Conservation (phyloP, 805 yeast genomes). For the Brettanomyces bruxellensis region DNA sequence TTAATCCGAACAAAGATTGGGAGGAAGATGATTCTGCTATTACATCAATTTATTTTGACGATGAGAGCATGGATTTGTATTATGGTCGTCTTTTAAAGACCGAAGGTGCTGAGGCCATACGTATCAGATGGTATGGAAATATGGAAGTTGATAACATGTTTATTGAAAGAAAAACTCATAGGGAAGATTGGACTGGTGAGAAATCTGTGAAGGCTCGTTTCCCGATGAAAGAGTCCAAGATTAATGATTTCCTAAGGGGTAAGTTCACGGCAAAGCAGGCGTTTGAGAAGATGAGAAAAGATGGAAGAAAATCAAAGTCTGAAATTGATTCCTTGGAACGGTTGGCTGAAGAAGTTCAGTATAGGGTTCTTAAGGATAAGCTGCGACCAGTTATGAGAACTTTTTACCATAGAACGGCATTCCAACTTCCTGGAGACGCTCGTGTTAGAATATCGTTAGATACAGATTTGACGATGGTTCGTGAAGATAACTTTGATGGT, state of each 20-base stretch:
- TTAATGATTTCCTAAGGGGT: conserved; percentile 78
- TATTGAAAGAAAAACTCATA: conserved; percentile 94
- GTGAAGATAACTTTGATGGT: conserved; percentile 97
- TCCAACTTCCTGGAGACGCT: conserved; percentile 98
- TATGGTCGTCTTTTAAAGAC: conserved; percentile 91
- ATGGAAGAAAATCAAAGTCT: conserved; percentile 76
- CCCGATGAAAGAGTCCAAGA: conserved; percentile 82
- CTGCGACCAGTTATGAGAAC: conserved; percentile 93
- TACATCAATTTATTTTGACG: conserved; percentile 93
- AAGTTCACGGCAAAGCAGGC: conserved; percentile 80
- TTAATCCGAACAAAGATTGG: conserved; percentile 93
- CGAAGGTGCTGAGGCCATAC: conserved; percentile 98
- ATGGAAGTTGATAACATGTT: conserved; percentile 89
- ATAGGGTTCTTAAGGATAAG: conserved; percentile 73
- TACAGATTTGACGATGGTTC: conserved; percentile 93
- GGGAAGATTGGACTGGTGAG: conserved; percentile 99
- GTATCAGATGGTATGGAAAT: conserved; percentile 99
- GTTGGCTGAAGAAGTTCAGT: conserved; percentile 88
- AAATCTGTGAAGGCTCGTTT: conserved; percentile 98
- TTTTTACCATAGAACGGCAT: conserved; percentile 96
- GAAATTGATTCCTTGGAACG: conserved; percentile 92
- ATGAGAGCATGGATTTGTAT: conserved; percentile 80
- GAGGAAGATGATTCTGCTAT: conserved; percentile 93
- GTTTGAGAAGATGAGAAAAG: conserved; percentile 86
- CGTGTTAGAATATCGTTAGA: conserved; percentile 97